Evolutionary conservation across 768 basidiomycete genomes (phyloP).

Genomic region (Suillus spraguei): DNA sequence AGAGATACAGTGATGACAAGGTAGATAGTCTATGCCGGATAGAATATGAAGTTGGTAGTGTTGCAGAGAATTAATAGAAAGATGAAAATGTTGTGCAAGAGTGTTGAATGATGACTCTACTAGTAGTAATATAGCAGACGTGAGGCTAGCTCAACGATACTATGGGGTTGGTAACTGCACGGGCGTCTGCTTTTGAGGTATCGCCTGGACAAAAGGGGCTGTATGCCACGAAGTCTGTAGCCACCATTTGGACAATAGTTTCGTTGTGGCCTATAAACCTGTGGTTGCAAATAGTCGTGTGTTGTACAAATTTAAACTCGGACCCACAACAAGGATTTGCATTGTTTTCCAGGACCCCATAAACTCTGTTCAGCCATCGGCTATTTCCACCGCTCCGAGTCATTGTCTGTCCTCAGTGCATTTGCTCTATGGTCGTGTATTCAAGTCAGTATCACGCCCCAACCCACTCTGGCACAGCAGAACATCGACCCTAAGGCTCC

Average conservation of each 20-base stretch:
- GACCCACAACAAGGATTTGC: slow-evolving; percentile 24
- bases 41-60: slow-evolving; percentile 4
- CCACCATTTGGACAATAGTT: slow-evolving; percentile 24
- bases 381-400: not conserved
- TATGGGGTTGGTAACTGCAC: not conserved
- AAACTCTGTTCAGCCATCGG: slow-evolving; percentile 12
- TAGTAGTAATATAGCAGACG: slow-evolving; percentile 5
- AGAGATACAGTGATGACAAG: slow-evolving; percentile 9
- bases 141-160: slow-evolving; percentile 25
- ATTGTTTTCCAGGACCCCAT: slow-evolving; percentile 23
- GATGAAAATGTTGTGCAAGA: not conserved
- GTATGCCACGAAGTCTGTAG: slow-evolving; percentile 15
- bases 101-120: not conserved
- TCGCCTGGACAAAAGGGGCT: slow-evolving; percentile 17
- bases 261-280: slow-evolving; percentile 3
- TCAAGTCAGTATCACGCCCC: not conserved
- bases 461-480: not conserved
- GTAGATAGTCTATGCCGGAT: slow-evolving; percentile 1
- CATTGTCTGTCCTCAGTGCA: slow-evolving; percentile 13
- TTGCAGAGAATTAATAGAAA: slow-evolving; percentile 2
- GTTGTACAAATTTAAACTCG: slow-evolving; percentile 9
- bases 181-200: slow-evolving; percentile 18
- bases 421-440: not conserved
- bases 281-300: slow-evolving; percentile 6
- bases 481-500: not conserved